Evolutionary conservation across 1,139 yeast genomes (phyloP).

Genomic region (Saccharomyces hybrid): DNA sequence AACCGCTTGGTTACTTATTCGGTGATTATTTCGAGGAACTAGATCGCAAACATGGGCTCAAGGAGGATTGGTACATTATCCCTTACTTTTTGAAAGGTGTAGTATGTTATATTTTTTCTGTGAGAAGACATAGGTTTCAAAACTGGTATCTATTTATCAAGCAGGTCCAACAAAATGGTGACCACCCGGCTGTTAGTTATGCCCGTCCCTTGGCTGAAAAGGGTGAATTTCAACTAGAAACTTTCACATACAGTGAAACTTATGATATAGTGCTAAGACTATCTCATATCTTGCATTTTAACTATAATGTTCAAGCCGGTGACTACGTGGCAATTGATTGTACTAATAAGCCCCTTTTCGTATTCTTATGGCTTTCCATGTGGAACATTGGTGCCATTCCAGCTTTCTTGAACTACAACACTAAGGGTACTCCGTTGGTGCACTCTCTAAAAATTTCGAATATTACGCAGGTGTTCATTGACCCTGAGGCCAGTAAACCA

Average conservation of each 20-base stretch:
- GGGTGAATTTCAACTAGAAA: constrained; percentile 55
- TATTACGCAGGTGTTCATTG: constrained; percentile 63
- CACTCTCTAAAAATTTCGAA: constrained; percentile 72
- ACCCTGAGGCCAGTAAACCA: constrained; percentile 55
- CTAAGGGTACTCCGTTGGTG: constrained; percentile 62
- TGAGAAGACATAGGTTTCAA: constrained; percentile 44
- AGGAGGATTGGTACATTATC: constrained; percentile 46
- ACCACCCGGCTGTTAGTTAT: constrained; percentile 51
- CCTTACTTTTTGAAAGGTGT: constrained; percentile 39
- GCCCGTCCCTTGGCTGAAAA: constrained; percentile 44
- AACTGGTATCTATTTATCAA: constrained; percentile 61
- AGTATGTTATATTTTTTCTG: constrained; percentile 39
- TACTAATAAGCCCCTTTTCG: constrained; percentile 75
- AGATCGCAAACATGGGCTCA: constrained; percentile 46
- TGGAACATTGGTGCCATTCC: constrained; percentile 93
- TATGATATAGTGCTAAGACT: constrained; percentile 58
- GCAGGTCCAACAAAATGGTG: constrained; percentile 44
- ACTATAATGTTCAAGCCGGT: constrained; percentile 56
- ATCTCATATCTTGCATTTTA: constrained; percentile 54
- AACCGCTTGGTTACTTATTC: constrained; percentile 11
- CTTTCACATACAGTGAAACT: constrained; percentile 60
- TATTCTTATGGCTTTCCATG: constrained; percentile 73
- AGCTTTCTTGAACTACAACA: constrained; percentile 77
- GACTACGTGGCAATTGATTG: constrained; percentile 73
- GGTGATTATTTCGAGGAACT: constrained; percentile 28